These are phyloP conservation scores for Silene vulgaris DNA, from an alignment of 179 eudicot species.

Conservation along the genomic window DNA sequence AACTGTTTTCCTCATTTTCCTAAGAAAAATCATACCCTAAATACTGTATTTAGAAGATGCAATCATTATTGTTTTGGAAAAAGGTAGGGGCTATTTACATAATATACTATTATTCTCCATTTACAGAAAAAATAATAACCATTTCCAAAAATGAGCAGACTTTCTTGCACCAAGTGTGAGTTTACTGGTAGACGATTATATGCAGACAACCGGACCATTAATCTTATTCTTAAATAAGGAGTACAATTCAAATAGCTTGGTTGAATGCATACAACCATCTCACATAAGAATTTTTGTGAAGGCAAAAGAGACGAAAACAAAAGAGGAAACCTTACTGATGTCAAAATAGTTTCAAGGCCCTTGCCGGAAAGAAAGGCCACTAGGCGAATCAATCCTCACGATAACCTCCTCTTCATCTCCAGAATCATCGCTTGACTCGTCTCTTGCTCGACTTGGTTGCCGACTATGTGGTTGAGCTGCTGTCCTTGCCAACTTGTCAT, in stretches of 20 bases:
- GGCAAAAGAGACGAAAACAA: not conserved
- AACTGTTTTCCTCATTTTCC: too few species aligned
- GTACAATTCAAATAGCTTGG: not conserved
- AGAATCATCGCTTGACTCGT: constrained; percentile 68
- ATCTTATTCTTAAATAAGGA: not conserved
- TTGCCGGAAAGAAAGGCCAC: constrained; percentile 58
- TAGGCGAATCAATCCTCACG: constrained; percentile 74
- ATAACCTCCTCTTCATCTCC: constrained; percentile 66
- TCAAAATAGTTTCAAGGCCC: constrained; percentile 28
- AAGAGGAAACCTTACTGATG: not conserved
- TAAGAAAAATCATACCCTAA: too few species aligned
- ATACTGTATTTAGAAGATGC: not conserved
- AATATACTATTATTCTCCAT: not conserved
- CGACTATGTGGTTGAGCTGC: constrained; percentile 19
- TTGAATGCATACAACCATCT: not conserved
- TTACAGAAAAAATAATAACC: not conserved
- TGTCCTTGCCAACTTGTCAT: constrained; percentile 19
- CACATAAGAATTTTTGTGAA: not conserved
- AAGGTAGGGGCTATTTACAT: not conserved
- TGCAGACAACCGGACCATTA: not conserved
- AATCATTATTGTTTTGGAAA: not conserved
- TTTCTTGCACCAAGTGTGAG: not conserved
- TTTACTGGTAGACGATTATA: not conserved
- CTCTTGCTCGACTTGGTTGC: constrained; percentile 25
- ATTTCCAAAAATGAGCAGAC: not conserved